These are phyloP conservation scores for Penicillium sclerotiorum DNA, from an alignment of 2,329 filamentous ascomycete genomes.

Conservation along the genomic window DNA sequence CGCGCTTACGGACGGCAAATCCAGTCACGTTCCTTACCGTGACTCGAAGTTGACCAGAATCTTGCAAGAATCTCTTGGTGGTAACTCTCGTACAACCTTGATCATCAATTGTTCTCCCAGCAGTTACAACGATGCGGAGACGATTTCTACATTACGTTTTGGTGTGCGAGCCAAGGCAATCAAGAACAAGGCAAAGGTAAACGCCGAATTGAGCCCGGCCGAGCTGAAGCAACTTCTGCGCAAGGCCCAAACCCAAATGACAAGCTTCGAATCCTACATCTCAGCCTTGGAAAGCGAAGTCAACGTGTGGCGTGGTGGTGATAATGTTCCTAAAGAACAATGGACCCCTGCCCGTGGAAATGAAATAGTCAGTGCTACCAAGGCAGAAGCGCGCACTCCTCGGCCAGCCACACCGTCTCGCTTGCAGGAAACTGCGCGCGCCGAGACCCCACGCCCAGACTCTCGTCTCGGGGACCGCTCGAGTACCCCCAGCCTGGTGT, in stretches of 20 bases:
- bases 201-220: constrained; percentile 91
- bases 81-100: constrained; percentile 96
- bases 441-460: constrained; percentile 65
- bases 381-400: constrained; percentile 51
- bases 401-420: constrained; percentile 46
- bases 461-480: constrained; percentile 76
- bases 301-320: constrained; percentile 82
- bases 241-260: constrained; percentile 87
- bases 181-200: constrained; percentile 99
- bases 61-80: constrained; percentile 92
- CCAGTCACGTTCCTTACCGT: constrained; percentile 91
- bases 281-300: constrained; percentile 81
- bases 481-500: constrained; percentile 79
- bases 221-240: constrained; percentile 92
- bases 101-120: constrained; percentile 99
- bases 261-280: constrained; percentile 86
- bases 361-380: constrained; percentile 54
- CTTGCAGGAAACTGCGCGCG: constrained; percentile 50
- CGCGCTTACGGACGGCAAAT: constrained; percentile 93
- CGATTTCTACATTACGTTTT: constrained; percentile 86
- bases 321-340: constrained; percentile 81
- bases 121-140: constrained; percentile 97
- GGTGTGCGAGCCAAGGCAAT: constrained; percentile 97
- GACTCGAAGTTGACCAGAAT: constrained; percentile 98
- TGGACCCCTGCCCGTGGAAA: constrained; percentile 72